Evolutionary conservation across 2,329 filamentous ascomycete genomes (phyloP).

Genomic region (Clonostachys rosea): DNA sequence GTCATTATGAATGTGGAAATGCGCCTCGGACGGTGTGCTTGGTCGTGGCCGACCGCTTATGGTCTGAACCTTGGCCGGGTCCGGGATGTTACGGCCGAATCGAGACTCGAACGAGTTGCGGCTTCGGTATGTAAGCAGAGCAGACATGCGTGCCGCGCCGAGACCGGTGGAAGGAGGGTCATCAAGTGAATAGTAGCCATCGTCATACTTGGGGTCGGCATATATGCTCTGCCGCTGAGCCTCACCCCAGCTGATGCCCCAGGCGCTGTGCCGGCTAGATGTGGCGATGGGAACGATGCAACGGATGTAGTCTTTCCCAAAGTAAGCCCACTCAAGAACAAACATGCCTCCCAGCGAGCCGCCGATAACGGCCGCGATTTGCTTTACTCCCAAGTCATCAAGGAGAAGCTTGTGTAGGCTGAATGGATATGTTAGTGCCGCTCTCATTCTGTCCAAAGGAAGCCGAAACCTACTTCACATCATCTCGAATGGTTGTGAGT

Average conservation of each 20-base stretch:
- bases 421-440: slow-evolving; percentile 1
- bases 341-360: slow-evolving; percentile 89
- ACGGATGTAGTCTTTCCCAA: slow-evolving; percentile 80
- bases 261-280: slow-evolving; percentile 79
- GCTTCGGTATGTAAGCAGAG: slow-evolving; percentile 90
- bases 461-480: slow-evolving; percentile 69
- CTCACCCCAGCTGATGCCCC: slow-evolving; percentile 89
- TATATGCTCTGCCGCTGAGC: slow-evolving; percentile 92
- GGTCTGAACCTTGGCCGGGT: slow-evolving; percentile 76
- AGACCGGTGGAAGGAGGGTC: slow-evolving; percentile 85
- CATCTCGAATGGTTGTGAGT: slow-evolving; percentile 89
- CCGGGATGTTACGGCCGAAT: slow-evolving; percentile 89
- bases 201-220: slow-evolving; percentile 95
- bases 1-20: slow-evolving; percentile 81
- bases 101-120: slow-evolving; percentile 95
- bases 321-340: slow-evolving; percentile 87
- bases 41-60: slow-evolving; percentile 66
- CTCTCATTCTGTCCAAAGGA: background rate
- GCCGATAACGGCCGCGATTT: slow-evolving; percentile 74
- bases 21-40: slow-evolving; percentile 61
- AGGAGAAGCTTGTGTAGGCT: slow-evolving; percentile 76
- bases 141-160: slow-evolving; percentile 93
- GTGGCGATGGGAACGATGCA: slow-evolving; percentile 81
- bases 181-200: slow-evolving; percentile 87
- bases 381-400: slow-evolving; percentile 74